These are phyloP conservation scores for Paramyrothecium roridum DNA, from an alignment of 2,329 filamentous ascomycete species.

Conservation along the genomic window DNA sequence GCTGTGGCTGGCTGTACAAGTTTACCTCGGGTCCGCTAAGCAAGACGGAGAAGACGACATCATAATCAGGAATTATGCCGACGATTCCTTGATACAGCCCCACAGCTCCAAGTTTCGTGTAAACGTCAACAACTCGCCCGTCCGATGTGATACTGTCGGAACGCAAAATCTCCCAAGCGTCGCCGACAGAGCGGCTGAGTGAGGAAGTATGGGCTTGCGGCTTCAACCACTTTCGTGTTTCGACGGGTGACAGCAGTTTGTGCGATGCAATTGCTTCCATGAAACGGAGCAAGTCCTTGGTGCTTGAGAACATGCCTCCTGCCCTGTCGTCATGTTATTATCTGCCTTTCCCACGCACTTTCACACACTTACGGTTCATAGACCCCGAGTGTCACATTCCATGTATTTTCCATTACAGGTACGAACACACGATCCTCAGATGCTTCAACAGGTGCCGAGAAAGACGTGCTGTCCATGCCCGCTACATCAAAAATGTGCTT, in stretches of 20 bases:
- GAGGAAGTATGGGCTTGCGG: constrained; percentile 33
- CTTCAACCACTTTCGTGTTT: constrained; percentile 44
- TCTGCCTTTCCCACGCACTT: neutral
- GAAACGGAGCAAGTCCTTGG: constrained; percentile 37
- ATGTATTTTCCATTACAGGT: constrained; percentile 27
- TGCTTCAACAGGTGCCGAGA: constrained; percentile 24
- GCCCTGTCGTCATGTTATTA: constrained; percentile 21
- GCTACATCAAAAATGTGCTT: constrained; percentile 37
- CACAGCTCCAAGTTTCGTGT: constrained; percentile 42
- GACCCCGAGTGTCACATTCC: constrained; percentile 29
- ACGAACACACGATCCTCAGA: constrained; percentile 26
- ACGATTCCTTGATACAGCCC: constrained; percentile 35
- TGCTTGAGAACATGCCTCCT: constrained; percentile 37
- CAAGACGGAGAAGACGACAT: constrained; percentile 37
- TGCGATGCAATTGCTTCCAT: constrained; percentile 37
- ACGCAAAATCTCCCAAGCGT: constrained; percentile 45
- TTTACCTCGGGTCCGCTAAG: constrained; percentile 25
- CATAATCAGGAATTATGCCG: constrained; percentile 44
- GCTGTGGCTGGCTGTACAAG: constrained; percentile 8
- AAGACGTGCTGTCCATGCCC: constrained; percentile 36
- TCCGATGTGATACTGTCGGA: constrained; percentile 30
- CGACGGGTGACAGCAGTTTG: constrained; percentile 32
- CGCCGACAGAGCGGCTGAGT: constrained; percentile 34
- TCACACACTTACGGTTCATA: constrained; percentile 26
- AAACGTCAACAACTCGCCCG: constrained; percentile 39